Base-by-base conservation (phyloP, 805 yeast species). In the Scheffersomyces stipitis region DNA sequence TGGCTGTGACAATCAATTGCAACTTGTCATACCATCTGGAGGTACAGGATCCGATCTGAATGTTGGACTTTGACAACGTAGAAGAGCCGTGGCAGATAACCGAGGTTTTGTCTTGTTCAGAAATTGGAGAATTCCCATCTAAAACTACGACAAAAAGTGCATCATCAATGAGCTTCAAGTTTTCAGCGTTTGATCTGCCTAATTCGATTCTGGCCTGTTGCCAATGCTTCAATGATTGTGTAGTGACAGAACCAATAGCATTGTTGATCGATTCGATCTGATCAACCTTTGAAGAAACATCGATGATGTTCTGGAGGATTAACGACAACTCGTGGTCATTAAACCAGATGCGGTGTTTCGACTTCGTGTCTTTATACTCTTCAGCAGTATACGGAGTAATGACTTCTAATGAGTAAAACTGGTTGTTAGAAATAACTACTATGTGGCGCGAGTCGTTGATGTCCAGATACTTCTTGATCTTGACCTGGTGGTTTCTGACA, bases 11-110 rank as follows among this genome's bases (percentile, higher is more conserved):
- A 13, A 78, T 64, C 33, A 78, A 53, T 49, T 77, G 80, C 37
- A 78, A 58, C 47, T 78, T 78, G 52, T 78, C 83, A 50, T 78
- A 78, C 75, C 80, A 77, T 37, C 83, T 59, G 31, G 76, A 74
- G 12, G 79, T 74, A 54, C 83, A 78, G 4, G 80, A 68, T 17
- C 83, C 83, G 15, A 66, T 54, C 54, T 78, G 83, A 31, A 73
- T 58, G 40, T 75, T 76, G 20, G 71, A 60, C 7, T 65, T 64
- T 1, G 71, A 64, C 28, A 75, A 63, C 24, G 45, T 49, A 1
- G 76, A 66, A 6, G 76, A 65, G 15, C 83, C 83, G 52, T 78
- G 81, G 14, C 76, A 66, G 9, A 78, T 71, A 15, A 67, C 69
- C 37, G 58, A 59, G 9, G 78, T 71, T 45, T 71, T 73, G 37